Percentiles rank a stretch among this genome's conserved stretches.
Conservation (phyloP, 1,284 basidiomycete genomes). For the Sporisorium exsertum region DNA sequence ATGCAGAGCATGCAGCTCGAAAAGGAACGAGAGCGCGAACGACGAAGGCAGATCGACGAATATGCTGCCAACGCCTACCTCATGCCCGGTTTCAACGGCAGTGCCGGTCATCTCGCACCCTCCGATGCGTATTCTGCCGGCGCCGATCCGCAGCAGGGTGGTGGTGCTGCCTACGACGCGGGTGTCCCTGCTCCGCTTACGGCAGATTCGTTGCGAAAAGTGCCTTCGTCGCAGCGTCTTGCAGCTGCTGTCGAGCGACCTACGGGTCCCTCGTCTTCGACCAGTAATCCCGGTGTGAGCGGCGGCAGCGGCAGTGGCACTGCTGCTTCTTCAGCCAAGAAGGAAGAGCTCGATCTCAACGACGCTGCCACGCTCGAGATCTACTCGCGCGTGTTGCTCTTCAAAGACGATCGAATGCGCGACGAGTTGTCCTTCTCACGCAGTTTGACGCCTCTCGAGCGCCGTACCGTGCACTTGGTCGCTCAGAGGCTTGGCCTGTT, state of each 20-base stretch:
- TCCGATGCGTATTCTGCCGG: slow-evolving; percentile 20
- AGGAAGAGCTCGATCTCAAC: slow-evolving; percentile 82
- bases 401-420: slow-evolving; percentile 97
- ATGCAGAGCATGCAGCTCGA: slow-evolving; percentile 76
- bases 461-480: slow-evolving; percentile 92
- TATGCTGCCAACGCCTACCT: slow-evolving; percentile 48
- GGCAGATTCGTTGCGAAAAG: slow-evolving; percentile 46
- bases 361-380: slow-evolving; percentile 95
- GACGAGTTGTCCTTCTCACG: slow-evolving; percentile 96
- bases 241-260: slow-evolving; percentile 17
- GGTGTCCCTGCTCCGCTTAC: slow-evolving; percentile 43
- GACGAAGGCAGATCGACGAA: slow-evolving; percentile 52
- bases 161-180: too few species aligned
- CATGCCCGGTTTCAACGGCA: slow-evolving; percentile 38
- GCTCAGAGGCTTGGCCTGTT: slow-evolving; percentile 95
- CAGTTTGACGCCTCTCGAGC: slow-evolving; percentile 83
- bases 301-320: slow-evolving; percentile 69
- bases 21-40: slow-evolving; percentile 65
- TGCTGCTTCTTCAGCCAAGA: slow-evolving; percentile 71
- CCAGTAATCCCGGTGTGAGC: slow-evolving; percentile 70
- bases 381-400: slow-evolving; percentile 93
- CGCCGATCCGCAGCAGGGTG: too few species aligned
- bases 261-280: slow-evolving; percentile 39
- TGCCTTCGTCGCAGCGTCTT: slow-evolving; percentile 44
- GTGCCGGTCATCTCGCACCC: slow-evolving; percentile 16